Conservation (phyloP, 331 rosid species). For the Phaseolus coccineus region DNA sequence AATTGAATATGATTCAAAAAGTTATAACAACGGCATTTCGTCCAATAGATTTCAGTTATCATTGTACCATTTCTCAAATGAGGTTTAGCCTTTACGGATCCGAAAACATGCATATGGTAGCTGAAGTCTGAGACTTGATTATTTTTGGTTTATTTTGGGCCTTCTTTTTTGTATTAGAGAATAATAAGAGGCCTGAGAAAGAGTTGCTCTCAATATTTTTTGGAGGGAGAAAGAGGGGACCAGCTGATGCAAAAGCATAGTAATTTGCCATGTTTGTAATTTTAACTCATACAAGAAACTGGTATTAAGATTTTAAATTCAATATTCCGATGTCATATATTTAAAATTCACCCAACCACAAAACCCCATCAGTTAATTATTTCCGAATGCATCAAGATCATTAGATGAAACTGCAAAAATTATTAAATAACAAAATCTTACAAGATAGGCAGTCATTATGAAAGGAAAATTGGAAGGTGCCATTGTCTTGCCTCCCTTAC, state of each 20-base stretch:
- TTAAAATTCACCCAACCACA: background rate
- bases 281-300: background rate
- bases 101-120: constrained; percentile 33
- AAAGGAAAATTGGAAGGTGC: background rate
- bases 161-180: constrained; percentile 12
- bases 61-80: constrained; percentile 5
- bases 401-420: background rate
- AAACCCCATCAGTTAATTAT: background rate
- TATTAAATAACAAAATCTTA: background rate
- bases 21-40: constrained; percentile 23
- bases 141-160: background rate
- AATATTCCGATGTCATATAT: background rate
- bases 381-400: background rate
- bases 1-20: constrained; percentile 9
- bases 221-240: background rate
- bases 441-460: background rate
- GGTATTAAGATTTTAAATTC: background rate
- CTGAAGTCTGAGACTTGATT: constrained; percentile 26
- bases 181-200: constrained; percentile 9
- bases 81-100: background rate
- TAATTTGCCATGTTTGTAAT: background rate
- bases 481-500: background rate
- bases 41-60: constrained; percentile 48
- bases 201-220: background rate
- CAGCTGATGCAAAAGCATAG: constrained; percentile 9